phyloP scores from a whole-genome alignment of 2,329 filamentous ascomycete species.

The Aspergillus niger region DNA sequence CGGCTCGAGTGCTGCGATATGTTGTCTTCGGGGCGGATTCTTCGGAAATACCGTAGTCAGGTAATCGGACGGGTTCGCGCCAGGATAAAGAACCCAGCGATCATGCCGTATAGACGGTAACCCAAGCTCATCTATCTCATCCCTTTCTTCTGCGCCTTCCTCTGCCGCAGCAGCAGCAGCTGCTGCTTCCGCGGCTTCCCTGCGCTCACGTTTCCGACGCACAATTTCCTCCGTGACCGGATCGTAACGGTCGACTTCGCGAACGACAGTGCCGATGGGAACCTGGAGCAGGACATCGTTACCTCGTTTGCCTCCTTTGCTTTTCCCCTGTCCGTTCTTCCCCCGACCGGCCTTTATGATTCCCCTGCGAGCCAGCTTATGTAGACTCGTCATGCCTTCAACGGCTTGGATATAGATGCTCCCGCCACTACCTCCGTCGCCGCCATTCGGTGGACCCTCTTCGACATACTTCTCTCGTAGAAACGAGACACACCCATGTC shows the following conservation, averaged over 20 bases:
- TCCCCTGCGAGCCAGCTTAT: constrained; percentile 80
- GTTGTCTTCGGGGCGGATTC: constrained; percentile 58
- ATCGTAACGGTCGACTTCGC: constrained; percentile 78
- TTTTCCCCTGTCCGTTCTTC: constrained; percentile 51
- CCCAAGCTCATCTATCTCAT: constrained; percentile 46
- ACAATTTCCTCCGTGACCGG: constrained; percentile 69
- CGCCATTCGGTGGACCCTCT: constrained; percentile 89
- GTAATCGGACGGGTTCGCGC: constrained; percentile 71
- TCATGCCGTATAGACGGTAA: constrained; percentile 55
- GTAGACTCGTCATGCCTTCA: constrained; percentile 84
- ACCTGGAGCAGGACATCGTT: constrained; percentile 87
- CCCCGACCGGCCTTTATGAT: constrained; percentile 55
- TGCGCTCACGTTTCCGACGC: constrained; percentile 16
- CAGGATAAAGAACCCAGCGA: constrained; percentile 87
- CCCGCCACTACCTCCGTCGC: constrained; percentile 88
- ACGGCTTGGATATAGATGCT: constrained; percentile 94
- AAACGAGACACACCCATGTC: constrained; percentile 93
- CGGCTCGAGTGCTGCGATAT: constrained; percentile 68
- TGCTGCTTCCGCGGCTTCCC: constrained; percentile 39
- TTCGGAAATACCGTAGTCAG: constrained; percentile 60
- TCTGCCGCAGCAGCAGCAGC: constrained; percentile 32
- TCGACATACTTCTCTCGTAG: constrained; percentile 85
- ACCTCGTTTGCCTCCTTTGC: constrained; percentile 69
- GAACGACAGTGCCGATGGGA: constrained; percentile 86
- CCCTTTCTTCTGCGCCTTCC: constrained; percentile 51